Evolutionary conservation across 495 filamentous ascomycete genomes (phyloP).

Genomic region (Talaromyces proteolyticus): DNA sequence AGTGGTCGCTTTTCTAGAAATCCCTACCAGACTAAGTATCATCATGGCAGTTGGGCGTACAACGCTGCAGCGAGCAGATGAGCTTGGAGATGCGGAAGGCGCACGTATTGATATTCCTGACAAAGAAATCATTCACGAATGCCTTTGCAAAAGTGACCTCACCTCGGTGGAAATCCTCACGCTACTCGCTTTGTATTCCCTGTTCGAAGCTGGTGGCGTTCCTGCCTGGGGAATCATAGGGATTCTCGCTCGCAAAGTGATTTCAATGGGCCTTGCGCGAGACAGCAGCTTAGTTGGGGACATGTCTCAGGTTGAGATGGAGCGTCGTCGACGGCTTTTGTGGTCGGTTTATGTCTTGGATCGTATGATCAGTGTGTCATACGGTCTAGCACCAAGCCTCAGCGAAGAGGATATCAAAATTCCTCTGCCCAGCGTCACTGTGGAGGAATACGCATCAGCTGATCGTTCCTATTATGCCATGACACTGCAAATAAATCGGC

Average conservation of each 20-base stretch:
- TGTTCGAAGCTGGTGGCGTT: slow-evolving; percentile 17
- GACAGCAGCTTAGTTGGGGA: not conserved
- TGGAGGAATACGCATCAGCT: slow-evolving; percentile 19
- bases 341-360: slow-evolving; percentile 24
- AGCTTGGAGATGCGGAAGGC: slow-evolving; percentile 2
- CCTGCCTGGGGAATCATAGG: slow-evolving; percentile 17
- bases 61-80: slow-evolving; percentile 14
- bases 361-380: slow-evolving; percentile 20
- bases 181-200: slow-evolving; percentile 20
- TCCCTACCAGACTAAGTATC: slow-evolving; percentile 13
- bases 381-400: slow-evolving; percentile 16
- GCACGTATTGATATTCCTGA: slow-evolving; percentile 6
- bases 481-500: slow-evolving; percentile 19
- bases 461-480: slow-evolving; percentile 17
- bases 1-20: not conserved
- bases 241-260: slow-evolving; percentile 14
- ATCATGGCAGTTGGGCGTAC: slow-evolving; percentile 20
- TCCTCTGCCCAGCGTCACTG: slow-evolving; percentile 20
- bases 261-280: slow-evolving; percentile 13
- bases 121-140: slow-evolving; percentile 10
- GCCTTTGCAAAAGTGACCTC: slow-evolving; percentile 7
- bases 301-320: slow-evolving; percentile 13
- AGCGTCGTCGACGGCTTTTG: slow-evolving; percentile 17
- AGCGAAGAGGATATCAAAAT: slow-evolving; percentile 16
- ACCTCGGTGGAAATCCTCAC: slow-evolving; percentile 16